Evolutionary conservation across 352 stramenopile species (phyloP).

Genomic region (Globisporangium irregulare): DNA sequence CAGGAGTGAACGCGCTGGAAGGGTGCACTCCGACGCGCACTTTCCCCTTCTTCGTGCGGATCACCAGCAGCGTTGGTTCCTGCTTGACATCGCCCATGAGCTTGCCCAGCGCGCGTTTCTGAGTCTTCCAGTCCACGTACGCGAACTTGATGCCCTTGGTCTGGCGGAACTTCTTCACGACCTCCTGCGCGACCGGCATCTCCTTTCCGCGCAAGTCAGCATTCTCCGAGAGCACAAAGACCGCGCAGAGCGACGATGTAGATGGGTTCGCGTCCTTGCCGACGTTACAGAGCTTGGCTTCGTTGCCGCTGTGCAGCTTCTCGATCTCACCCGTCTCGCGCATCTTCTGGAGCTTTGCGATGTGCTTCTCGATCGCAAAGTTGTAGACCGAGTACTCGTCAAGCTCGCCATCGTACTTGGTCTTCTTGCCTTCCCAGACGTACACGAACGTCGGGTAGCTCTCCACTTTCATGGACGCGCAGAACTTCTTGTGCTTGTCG

Average conservation of each 20-base stretch:
- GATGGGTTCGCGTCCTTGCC: constrained; percentile 53
- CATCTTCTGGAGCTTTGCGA: constrained; percentile 60
- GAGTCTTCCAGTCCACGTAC: constrained; percentile 73
- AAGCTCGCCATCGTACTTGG: constrained; percentile 54
- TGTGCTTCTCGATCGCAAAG: constrained; percentile 82
- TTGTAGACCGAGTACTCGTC: constrained; percentile 84
- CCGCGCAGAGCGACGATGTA: constrained; percentile 53
- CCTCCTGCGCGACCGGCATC: constrained; percentile 53
- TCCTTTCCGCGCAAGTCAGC: constrained; percentile 33
- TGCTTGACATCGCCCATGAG: constrained; percentile 28
- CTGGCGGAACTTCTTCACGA: constrained; percentile 65
- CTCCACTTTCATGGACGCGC: constrained; percentile 33
- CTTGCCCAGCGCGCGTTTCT: constrained; percentile 51
- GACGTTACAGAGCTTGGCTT: constrained; percentile 75
- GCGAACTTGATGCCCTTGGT: constrained; percentile 58
- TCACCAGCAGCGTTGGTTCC: constrained; percentile 49
- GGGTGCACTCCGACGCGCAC: constrained; percentile 49
- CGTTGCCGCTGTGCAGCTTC: constrained; percentile 67
- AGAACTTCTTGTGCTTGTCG: constrained; percentile 62
- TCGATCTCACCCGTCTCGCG: constrained; percentile 66
- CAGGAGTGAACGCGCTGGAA: constrained; percentile 34
- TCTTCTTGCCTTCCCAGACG: constrained; percentile 55
- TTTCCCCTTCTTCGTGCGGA: constrained; percentile 66
- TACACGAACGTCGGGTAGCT: constrained; percentile 63
- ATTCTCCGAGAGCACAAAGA: constrained; percentile 70